Percentiles rank a stretch among this genome's conserved stretches.
Evolutionary conservation across 1,284 basidiomycete genomes (phyloP).

Genomic region (Irpex sp.): DNA sequence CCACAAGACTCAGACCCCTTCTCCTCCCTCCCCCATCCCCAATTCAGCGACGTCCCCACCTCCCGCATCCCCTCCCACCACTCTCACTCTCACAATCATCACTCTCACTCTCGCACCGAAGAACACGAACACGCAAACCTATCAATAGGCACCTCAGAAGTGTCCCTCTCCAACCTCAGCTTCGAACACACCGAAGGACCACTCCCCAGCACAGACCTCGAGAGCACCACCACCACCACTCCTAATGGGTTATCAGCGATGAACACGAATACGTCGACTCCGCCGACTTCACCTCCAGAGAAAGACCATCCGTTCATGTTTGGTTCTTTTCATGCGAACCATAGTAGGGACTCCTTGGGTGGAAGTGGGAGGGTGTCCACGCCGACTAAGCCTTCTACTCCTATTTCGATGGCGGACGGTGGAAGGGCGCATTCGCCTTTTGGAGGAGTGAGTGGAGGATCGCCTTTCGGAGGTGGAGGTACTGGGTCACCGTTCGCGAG

Average conservation of each 20-base stretch:
- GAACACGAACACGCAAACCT: background rate
- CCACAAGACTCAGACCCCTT: background rate
- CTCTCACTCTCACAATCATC: no score
- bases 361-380: no score
- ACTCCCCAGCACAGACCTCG: slow-evolving; percentile 6
- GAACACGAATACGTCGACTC: slow-evolving; percentile 9
- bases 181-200: slow-evolving; percentile 17
- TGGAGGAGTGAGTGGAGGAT: no score
- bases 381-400: no score
- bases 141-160: slow-evolving; percentile 19
- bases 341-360: slow-evolving; percentile 4
- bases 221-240: no score
- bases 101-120: background rate
- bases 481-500: slow-evolving; percentile 4
- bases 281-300: slow-evolving; percentile 14
- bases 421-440: no score
- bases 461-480: no score
- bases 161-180: slow-evolving; percentile 24
- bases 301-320: slow-evolving; percentile 6
- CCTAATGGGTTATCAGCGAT: no score
- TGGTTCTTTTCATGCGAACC: background rate
- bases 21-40: background rate
- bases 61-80: background rate
- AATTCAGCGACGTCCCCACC: background rate
- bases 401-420: no score